Evolutionary conservation across 2,329 filamentous ascomycete species (phyloP), one percentile per base, ranked within the genome.

Genomic region (Aspergillus sp.): DNA sequence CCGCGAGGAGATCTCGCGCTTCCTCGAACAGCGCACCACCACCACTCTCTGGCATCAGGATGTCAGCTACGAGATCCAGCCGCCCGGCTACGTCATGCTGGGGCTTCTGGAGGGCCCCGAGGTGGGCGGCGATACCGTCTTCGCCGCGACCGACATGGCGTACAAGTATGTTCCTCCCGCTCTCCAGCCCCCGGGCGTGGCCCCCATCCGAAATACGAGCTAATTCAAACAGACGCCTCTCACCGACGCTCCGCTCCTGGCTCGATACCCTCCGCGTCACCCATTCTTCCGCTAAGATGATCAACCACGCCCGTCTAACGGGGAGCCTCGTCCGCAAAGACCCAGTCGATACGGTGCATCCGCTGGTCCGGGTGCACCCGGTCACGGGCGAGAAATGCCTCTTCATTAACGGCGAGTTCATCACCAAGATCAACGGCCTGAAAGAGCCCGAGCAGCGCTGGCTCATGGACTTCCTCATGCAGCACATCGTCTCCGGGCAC

Each of bases 21-120:
- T 76, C 61, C 60, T 76, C 36, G 69, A 73, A 44, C 68, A 74
- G 55, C 68, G 73, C 35, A 71, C 71, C 2, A 78, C 75, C 3
- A 77, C 74, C 1, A 79, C 73, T 8, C 66, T 77, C 16, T 79
- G 76, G 72, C 76, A 78, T 49, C 76, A 77, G 55, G 76, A 78
- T 58, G 74, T 77, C 43, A 77, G 74, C 50, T 78, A 76, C 51
- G 76, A 78, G 55, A 72, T 74, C 52, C 76, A 78, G 51, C 74
- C 76, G 0, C 75, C 76, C 0, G 74, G 72, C 17, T 77, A 77
- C 55, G 75, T 76, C 47, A 71, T 78, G 66, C 62, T 81, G 24
- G 77, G 76, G 4, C 69, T 79, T 2, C 56, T 80, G 20, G 73
- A 79, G 47, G 76, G 76, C 6, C 78, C 78, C 2, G 76, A 80